These are phyloP conservation scores for Pouteria campechiana DNA, from an alignment of 179 eudicot genomes.

Conservation along the genomic window DNA sequence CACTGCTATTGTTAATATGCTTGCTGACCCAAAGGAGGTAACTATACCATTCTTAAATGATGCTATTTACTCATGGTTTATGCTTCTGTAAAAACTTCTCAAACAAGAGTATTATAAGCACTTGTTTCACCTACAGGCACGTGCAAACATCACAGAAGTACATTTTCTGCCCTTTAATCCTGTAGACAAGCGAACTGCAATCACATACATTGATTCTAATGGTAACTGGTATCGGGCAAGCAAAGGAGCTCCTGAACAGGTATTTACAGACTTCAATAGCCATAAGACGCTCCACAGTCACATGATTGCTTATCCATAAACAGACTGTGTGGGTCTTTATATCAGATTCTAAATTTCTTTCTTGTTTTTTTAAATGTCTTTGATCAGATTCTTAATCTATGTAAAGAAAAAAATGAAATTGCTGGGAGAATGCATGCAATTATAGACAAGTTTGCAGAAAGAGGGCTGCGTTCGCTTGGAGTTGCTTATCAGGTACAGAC, in stretches of 20 bases:
- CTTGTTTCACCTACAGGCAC: slow-evolving; percentile 36
- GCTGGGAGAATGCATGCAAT: slow-evolving; percentile 40
- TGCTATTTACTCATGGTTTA: neutral
- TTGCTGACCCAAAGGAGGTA: slow-evolving; percentile 75
- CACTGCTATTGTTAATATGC: slow-evolving; percentile 65
- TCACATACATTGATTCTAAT: slow-evolving; percentile 54
- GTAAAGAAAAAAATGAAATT: slow-evolving; percentile 40
- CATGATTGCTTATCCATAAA: neutral
- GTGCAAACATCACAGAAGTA: slow-evolving; percentile 54
- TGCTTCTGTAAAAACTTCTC: neutral
- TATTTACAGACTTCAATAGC: neutral
- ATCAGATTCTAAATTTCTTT: neutral
- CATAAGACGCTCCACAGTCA: neutral
- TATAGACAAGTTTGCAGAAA: slow-evolving; percentile 64
- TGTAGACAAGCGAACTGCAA: slow-evolving; percentile 77
- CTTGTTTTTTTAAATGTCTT: neutral
- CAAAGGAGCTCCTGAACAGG: slow-evolving; percentile 91
- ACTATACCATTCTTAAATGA: no score
- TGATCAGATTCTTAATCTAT: slow-evolving; percentile 38
- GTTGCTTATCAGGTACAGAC: slow-evolving; percentile 49
- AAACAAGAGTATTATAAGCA: neutral
- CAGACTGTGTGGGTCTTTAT: neutral
- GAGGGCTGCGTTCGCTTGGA: slow-evolving; percentile 65
- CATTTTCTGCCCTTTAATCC: slow-evolving; percentile 86
- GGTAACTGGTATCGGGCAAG: slow-evolving; percentile 76